Evolutionary conservation across 1,139 yeast genomes (phyloP).

Genomic region (Scheffersomyces parashehatae): DNA sequence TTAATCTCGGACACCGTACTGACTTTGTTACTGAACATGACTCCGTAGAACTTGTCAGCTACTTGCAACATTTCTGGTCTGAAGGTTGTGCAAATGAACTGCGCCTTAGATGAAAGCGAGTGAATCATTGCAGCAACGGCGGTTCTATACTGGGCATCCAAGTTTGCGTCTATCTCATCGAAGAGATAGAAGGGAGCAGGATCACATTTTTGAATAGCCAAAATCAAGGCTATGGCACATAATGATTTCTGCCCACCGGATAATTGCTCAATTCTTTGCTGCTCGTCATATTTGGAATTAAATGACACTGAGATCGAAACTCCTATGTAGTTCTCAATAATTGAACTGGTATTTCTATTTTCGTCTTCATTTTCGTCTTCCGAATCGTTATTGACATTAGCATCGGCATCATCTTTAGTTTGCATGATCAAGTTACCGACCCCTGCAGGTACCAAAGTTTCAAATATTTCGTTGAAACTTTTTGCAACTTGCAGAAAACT

Average conservation of each 20-base stretch:
- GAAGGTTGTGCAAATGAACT: slow-evolving; percentile 94
- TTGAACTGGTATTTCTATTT: slow-evolving; percentile 1
- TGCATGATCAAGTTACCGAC: slow-evolving; percentile 73
- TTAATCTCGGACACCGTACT: slow-evolving; percentile 75
- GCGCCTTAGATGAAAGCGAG: slow-evolving; percentile 66
- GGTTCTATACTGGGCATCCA: slow-evolving; percentile 88
- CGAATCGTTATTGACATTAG: slow-evolving; percentile 18
- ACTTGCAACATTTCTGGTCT: slow-evolving; percentile 89
- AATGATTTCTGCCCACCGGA: slow-evolving; percentile 97
- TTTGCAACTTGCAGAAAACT: slow-evolving; percentile 78
- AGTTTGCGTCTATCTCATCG: slow-evolving; percentile 95
- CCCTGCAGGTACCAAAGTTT: slow-evolving; percentile 81
- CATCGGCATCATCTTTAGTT: slow-evolving; percentile 23
- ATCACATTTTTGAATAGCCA: slow-evolving; percentile 92
- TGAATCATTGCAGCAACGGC: slow-evolving; percentile 81
- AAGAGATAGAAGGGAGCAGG: slow-evolving; percentile 96
- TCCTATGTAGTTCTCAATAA: slow-evolving; percentile 70
- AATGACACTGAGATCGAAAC: slow-evolving; percentile 89
- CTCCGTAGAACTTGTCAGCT: slow-evolving; percentile 88
- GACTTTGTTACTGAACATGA: slow-evolving; percentile 78
- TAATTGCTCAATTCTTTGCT: slow-evolving; percentile 83
- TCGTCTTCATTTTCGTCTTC: slow-evolving; percentile 10
- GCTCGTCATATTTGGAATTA: slow-evolving; percentile 84
- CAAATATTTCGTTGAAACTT: slow-evolving; percentile 74
- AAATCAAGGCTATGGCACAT: slow-evolving; percentile 89